Evolutionary conservation across 805 yeast species (phyloP), one percentile per base, ranked within the genome.

Genomic region (Hanseniaspora jakobsenii): DNA sequence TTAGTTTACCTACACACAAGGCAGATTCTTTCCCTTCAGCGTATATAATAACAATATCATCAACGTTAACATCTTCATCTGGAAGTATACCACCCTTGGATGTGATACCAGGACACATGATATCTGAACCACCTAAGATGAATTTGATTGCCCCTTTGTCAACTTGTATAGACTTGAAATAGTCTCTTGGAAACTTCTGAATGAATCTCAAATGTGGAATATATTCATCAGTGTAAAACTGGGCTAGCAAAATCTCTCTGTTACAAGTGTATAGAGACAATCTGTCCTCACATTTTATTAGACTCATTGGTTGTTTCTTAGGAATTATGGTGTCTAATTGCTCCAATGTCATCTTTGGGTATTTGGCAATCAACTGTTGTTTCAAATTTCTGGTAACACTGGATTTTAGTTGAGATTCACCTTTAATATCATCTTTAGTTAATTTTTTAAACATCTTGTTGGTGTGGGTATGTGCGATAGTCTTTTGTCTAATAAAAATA

Each of bases 121-220:
- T 82, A 57, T 87, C 87, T 23, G 96, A 95, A 47, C 96, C 97
- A 3, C 94, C 80, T n/a, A 87, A 66, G 21, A 87, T 91, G 57
- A 87, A 87, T 62, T 87, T 87, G 60, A 87, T 87, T 41, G 97
- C 97, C 47, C 97, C 97, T 59, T 95, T 72, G 56, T 87, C 97
- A 10, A 89, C 96, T 57, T 78, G 82, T 35, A 87, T 93, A 28
- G 73, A 65, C 18, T 95, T 95, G 65, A 87, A 87, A 29, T 78
- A 74, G 8, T 72, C 69, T 26, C 29, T 41, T 4, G 96, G 95
- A 57, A 79, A 83, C 60, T 76, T 76, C 63, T 85, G 95, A 24
- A 85, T 84, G 14, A 80, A 60, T 53, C 69, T 73, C 51, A 89
- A 67, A 27, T 83, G 64, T 13, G 96, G 96, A 45, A 83, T 71